Conservation (phyloP, 2,329 filamentous ascomycete species). For the Clonostachys sp. region DNA sequence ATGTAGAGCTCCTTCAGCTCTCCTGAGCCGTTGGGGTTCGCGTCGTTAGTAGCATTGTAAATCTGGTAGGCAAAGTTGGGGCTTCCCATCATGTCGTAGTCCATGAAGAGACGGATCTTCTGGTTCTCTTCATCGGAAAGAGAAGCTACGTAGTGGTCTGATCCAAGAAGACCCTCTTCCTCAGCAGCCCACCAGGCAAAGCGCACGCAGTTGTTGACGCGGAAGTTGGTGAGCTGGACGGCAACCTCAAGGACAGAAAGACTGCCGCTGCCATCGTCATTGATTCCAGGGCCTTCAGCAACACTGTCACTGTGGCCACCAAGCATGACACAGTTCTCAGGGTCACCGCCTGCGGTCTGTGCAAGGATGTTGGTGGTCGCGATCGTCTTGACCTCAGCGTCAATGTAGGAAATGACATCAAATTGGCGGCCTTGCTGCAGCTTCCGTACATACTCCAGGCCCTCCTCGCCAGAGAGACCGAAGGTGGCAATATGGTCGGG, state of each 20-base stretch:
- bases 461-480: constrained; percentile 44
- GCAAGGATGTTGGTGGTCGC: constrained; percentile 57
- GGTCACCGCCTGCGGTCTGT: constrained; percentile 55
- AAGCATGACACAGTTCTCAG: constrained; percentile 60
- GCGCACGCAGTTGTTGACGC: constrained; percentile 60
- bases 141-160: constrained; percentile 52
- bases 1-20: constrained; percentile 65
- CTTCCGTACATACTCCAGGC: constrained; percentile 46
- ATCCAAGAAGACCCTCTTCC: constrained; percentile 63
- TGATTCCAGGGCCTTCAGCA: constrained; percentile 65
- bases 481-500: constrained; percentile 46
- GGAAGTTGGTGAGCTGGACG: constrained; percentile 50
- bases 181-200: constrained; percentile 67
- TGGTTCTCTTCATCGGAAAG: constrained; percentile 53
- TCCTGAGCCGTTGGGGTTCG: constrained; percentile 66
- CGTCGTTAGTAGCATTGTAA: constrained; percentile 67
- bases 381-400: constrained; percentile 49
- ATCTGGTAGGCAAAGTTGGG: constrained; percentile 64
- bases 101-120: constrained; percentile 62
- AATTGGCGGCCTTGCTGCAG: constrained; percentile 46
- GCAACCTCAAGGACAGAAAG: constrained; percentile 59
- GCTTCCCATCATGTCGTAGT: constrained; percentile 67
- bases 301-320: constrained; percentile 63
- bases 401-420: constrained; percentile 54
- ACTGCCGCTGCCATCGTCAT: constrained; percentile 71